These are phyloP conservation scores for Fomitopsis palustris DNA, from an alignment of 1,284 basidiomycete species.

Conservation along the genomic window DNA sequence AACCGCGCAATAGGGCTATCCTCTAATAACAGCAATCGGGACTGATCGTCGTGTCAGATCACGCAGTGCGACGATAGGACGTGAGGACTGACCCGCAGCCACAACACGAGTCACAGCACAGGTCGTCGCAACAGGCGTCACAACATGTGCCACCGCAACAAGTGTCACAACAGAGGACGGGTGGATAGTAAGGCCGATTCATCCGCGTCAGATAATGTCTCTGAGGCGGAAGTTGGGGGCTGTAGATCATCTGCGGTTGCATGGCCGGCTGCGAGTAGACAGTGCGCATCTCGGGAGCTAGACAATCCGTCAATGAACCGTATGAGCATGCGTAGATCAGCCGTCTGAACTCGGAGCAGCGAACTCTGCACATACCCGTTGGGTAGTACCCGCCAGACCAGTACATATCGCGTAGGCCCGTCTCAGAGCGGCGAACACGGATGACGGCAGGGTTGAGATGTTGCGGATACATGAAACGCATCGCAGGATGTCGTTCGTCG, in stretches of 20 bases:
- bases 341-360: neutral
- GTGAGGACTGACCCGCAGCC: slow-evolving; percentile 5
- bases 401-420: slow-evolving; percentile 15
- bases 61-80: neutral
- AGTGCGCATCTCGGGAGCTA: slow-evolving; percentile 23
- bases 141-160: slow-evolving; percentile 8
- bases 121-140: slow-evolving; percentile 7
- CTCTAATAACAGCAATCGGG: slow-evolving; percentile 3
- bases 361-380: slow-evolving; percentile 11
- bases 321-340: neutral
- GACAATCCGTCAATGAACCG: neutral
- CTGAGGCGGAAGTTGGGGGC: neutral
- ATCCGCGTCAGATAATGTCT: neutral
- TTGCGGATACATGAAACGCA: slow-evolving; percentile 11
- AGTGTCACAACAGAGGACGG: slow-evolving; percentile 10
- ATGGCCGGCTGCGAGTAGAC: slow-evolving; percentile 15
- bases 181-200: slow-evolving; percentile 5
- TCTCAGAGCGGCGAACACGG: slow-evolving; percentile 13
- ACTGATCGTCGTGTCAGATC: neutral
- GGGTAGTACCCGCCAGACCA: slow-evolving; percentile 15
- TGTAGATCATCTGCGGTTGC: slow-evolving; percentile 17
- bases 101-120: slow-evolving; percentile 10
- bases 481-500: slow-evolving; percentile 1
- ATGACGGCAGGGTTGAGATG: slow-evolving; percentile 13
- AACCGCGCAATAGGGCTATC: too few species aligned